Evolutionary conservation across 2,329 filamentous ascomycete genomes (phyloP).

Genomic region (Cordyceps sp.): DNA sequence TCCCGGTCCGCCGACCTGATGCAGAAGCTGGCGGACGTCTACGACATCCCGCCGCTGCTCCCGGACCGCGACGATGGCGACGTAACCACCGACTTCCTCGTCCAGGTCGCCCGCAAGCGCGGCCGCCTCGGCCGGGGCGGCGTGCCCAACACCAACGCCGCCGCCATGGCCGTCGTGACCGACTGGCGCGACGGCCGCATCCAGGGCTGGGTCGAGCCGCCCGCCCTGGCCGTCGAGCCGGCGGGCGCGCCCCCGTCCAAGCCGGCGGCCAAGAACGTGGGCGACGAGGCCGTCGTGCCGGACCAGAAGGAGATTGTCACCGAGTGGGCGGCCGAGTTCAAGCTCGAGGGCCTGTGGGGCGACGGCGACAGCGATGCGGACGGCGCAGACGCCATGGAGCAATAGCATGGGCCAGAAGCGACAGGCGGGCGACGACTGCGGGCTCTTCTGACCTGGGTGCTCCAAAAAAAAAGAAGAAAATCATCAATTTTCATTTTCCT

Average conservation of each 20-base stretch:
- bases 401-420: too few species aligned
- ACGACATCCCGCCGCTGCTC: slow-evolving; percentile 69
- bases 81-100: slow-evolving; percentile 73
- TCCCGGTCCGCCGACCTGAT: slow-evolving; percentile 58
- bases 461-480: too few species aligned
- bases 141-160: slow-evolving; percentile 72
- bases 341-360: slow-evolving; percentile 83
- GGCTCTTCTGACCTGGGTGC: too few species aligned
- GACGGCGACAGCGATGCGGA: slow-evolving; percentile 26
- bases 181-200: slow-evolving; percentile 95
- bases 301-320: slow-evolving; percentile 80
- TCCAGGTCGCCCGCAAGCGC: slow-evolving; percentile 88
- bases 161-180: slow-evolving; percentile 85
- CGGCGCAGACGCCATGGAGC: slow-evolving; percentile 32
- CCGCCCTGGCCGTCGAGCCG: slow-evolving; percentile 45
- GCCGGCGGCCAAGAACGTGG: slow-evolving; percentile 18
- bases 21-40: slow-evolving; percentile 64
- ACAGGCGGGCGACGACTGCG: too few species aligned
- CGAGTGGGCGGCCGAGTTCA: slow-evolving; percentile 89
- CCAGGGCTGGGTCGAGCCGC: slow-evolving; percentile 77
- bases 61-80: slow-evolving; percentile 50
- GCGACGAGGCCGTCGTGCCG: slow-evolving; percentile 29
- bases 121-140: slow-evolving; percentile 79
- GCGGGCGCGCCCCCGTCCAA: too few species aligned
- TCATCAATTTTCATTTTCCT: too few species aligned